Evolutionary conservation across 495 filamentous ascomycete species (phyloP).

Genomic region (Aspergillus egyptiacus): DNA sequence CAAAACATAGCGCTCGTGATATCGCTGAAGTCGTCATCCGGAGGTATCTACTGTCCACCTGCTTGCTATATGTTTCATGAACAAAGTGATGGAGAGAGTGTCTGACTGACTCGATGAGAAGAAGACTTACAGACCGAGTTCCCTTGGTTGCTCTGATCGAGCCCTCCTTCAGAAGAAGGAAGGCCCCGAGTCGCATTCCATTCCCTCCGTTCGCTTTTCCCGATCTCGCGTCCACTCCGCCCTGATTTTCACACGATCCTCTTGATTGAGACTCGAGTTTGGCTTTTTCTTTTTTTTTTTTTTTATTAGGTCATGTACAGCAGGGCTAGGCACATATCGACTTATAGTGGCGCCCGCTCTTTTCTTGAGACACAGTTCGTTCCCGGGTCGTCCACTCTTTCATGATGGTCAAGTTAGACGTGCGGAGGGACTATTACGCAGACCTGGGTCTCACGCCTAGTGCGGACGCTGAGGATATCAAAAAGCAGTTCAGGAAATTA

Average conservation of each 20-base stretch:
- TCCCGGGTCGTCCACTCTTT: background rate
- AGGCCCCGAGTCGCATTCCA: background rate
- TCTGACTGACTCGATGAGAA: no score
- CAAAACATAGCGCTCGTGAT: no score
- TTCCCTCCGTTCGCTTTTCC: background rate
- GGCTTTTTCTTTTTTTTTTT: no score
- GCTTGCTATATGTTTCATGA: no score
- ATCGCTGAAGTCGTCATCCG: background rate
- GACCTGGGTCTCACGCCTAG: constrained; percentile 64
- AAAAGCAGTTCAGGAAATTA: constrained; percentile 80
- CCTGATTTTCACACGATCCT: background rate
- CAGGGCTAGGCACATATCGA: constrained; percentile 9
- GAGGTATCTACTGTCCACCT: background rate
- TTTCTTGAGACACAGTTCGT: constrained; percentile 12
- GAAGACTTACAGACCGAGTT: no score
- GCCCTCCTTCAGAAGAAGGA: background rate
- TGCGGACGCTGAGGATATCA: constrained; percentile 67
- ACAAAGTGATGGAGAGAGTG: no score
- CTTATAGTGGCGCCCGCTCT: constrained; percentile 21
- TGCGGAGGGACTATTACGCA: constrained; percentile 75
- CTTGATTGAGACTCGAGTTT: background rate
- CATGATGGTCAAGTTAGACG: constrained; percentile 71
- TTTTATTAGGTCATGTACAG: constrained; percentile 22
- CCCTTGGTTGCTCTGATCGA: no score
- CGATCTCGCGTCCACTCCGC: background rate